Evolutionary conservation across 2,329 filamentous ascomycete species (phyloP).

Genomic region (Fusarium illudens): DNA sequence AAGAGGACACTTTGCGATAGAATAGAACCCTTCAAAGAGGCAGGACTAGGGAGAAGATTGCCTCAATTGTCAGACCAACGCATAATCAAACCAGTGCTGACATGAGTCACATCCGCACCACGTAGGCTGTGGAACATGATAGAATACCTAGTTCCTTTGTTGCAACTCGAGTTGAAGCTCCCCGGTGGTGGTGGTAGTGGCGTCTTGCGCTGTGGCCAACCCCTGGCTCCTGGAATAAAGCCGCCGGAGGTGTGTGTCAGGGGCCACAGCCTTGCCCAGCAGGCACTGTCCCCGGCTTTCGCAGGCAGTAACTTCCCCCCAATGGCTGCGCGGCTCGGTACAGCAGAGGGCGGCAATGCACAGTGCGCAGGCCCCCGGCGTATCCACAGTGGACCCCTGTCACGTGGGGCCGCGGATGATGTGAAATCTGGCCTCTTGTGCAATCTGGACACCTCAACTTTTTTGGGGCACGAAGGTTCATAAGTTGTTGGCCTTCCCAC

Average conservation of each 20-base stretch:
- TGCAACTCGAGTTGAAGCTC: slow-evolving; percentile 5
- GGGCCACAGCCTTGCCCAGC: slow-evolving; percentile 24
- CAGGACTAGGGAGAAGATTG: background rate
- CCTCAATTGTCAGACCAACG: slow-evolving; percentile 1
- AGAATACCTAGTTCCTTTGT: slow-evolving; percentile 10
- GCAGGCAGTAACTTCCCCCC: background rate
- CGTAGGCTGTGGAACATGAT: slow-evolving; percentile 19
- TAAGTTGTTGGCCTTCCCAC: slow-evolving; percentile 48
- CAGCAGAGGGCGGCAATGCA: slow-evolving; percentile 26
- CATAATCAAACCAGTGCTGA: background rate
- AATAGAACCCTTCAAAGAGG: background rate
- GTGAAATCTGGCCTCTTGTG: slow-evolving; percentile 62
- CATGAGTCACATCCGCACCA: slow-evolving; percentile 27
- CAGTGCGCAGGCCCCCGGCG: slow-evolving; percentile 26
- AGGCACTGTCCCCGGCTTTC: slow-evolving; percentile 28
- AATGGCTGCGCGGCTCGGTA: background rate
- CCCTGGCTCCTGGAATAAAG: slow-evolving; percentile 7
- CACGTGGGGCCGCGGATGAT: slow-evolving; percentile 45
- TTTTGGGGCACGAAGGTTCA: slow-evolving; percentile 46
- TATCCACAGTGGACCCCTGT: slow-evolving; percentile 41
- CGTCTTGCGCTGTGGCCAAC: slow-evolving; percentile 16
- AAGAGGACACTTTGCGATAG: slow-evolving; percentile 35
- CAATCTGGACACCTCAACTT: slow-evolving; percentile 56
- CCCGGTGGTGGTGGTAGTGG: slow-evolving; percentile 20
- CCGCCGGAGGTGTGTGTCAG: slow-evolving; percentile 24